These are phyloP conservation scores for Penicillium psychrofluorescens DNA, from an alignment of 495 filamentous ascomycete genomes.

Conservation along the genomic window DNA sequence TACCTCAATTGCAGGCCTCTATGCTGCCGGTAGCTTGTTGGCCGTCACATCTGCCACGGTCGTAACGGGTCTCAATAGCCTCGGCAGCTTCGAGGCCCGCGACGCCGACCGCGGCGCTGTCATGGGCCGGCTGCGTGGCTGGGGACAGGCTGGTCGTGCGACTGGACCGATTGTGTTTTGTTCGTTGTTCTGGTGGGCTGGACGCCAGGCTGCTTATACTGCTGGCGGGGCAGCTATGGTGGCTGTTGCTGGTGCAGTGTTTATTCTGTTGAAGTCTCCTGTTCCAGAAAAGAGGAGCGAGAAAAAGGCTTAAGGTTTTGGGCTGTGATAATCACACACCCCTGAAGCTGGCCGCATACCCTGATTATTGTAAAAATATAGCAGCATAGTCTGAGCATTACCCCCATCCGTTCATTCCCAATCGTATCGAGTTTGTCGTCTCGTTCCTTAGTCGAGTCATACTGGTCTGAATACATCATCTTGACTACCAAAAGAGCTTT, in stretches of 20 bases:
- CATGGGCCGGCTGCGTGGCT: conserved; percentile 76
- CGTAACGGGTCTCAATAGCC: conserved; percentile 84
- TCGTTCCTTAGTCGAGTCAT: too few relatives aligned
- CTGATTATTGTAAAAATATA: too few relatives aligned
- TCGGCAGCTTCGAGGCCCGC: conserved; percentile 81
- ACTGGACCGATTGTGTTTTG: conserved; percentile 86
- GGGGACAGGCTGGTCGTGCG: conserved; percentile 80
- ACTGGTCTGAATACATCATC: too few relatives aligned
- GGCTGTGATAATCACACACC: too few relatives aligned
- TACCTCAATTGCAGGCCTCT: conserved; percentile 57
- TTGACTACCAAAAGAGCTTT: too few relatives aligned
- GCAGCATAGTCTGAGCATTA: too few relatives aligned
- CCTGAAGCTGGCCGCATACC: too few relatives aligned
- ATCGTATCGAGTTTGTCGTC: too few relatives aligned
- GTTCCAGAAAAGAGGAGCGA: conserved; percentile 9
- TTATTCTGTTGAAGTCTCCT: conserved; percentile 54
- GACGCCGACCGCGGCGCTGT: conserved; percentile 78
- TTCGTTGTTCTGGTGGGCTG: conserved; percentile 98
- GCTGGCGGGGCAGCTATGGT: conserved; percentile 75
- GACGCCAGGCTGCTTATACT: conserved; percentile 74
- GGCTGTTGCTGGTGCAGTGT: conserved; percentile 61
- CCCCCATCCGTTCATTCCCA: too few relatives aligned
- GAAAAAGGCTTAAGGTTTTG: not conserved
- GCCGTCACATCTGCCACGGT: conserved; percentile 89
- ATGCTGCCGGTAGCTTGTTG: conserved; percentile 70